phyloP scores from a whole-genome alignment of 441 rosid species.

The Aquilaria agallochum region DNA sequence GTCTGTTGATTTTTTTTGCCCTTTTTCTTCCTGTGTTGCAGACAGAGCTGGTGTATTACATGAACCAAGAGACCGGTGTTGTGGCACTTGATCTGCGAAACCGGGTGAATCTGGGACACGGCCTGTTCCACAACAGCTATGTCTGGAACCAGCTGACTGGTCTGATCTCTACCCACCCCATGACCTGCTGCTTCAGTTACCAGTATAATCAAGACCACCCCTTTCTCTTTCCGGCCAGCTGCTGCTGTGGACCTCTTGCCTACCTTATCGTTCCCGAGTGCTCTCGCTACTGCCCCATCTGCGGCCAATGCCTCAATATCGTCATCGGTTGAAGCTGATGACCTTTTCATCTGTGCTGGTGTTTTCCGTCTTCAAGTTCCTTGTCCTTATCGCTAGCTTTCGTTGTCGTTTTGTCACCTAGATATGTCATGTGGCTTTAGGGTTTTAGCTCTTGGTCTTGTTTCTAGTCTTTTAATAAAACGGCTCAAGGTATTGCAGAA shows the following conservation, averaged over 20 bases:
- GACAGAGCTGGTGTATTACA: neutral
- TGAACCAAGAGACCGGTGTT: neutral
- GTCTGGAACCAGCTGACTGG: neutral
- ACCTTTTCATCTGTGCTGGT: too few relatives aligned
- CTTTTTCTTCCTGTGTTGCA: neutral
- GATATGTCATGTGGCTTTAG: too few relatives aligned
- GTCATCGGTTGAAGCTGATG: neutral
- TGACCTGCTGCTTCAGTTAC: neutral
- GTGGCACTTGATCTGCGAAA: neutral
- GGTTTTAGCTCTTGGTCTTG: too few relatives aligned
- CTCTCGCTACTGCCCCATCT: neutral
- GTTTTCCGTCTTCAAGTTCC: too few relatives aligned
- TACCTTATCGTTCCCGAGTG: neutral
- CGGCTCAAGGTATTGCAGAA: too few relatives aligned
- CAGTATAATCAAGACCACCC: conserved; percentile 1
- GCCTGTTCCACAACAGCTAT: neutral
- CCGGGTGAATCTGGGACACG: neutral
- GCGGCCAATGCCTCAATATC: neutral
- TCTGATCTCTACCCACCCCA: neutral
- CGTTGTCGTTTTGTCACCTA: neutral
- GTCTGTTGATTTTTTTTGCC: neutral
- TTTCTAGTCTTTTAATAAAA: too few relatives aligned
- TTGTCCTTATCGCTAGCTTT: neutral
- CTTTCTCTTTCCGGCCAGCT: neutral
- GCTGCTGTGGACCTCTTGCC: neutral